A percentile compares a stretch with the other conserved stretches of the same genome.
Evolutionary conservation across 2,329 filamentous ascomycete species (phyloP).

Genomic region (Aspergillus sp.): DNA sequence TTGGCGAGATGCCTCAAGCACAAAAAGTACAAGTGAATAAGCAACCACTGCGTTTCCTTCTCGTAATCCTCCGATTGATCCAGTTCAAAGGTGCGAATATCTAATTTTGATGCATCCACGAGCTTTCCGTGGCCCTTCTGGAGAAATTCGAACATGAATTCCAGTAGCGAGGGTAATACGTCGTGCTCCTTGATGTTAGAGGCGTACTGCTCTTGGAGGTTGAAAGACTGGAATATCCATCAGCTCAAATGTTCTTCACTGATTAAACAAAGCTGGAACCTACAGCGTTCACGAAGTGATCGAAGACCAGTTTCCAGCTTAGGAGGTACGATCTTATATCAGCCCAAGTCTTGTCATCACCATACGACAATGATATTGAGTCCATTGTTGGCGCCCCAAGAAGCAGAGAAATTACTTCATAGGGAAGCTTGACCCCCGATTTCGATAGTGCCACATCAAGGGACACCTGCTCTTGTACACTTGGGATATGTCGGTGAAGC

Average conservation of each 20-base stretch:
- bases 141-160: conserved; percentile 81
- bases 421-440: conserved; percentile 67
- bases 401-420: conserved; percentile 80
- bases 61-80: conserved; percentile 66
- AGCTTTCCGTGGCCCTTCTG: conserved; percentile 74
- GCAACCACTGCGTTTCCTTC: conserved; percentile 76
- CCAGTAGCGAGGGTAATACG: conserved; percentile 67
- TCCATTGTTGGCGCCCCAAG: conserved; percentile 73
- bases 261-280: conserved; percentile 6
- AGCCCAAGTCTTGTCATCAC: conserved; percentile 66
- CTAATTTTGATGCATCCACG: conserved; percentile 68
- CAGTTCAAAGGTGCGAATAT: conserved; percentile 62
- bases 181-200: conserved; percentile 74
- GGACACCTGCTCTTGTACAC: conserved; percentile 75
- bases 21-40: conserved; percentile 84
- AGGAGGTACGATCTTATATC: conserved; percentile 76
- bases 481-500: conserved; percentile 76
- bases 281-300: conserved; percentile 72
- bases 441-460: conserved; percentile 65
- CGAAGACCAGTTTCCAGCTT: conserved; percentile 87
- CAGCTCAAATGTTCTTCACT: conserved; percentile 16
- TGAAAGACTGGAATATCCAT: conserved; percentile 60
- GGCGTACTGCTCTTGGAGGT: conserved; percentile 78
- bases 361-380: conserved; percentile 63
- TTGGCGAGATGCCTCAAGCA: conserved; percentile 74